A percentile compares a stretch with the other conserved stretches of the same genome.
Evolutionary conservation across 2,329 filamentous ascomycete genomes (phyloP).

Genomic region (Aotearoamyces nothofagi): DNA sequence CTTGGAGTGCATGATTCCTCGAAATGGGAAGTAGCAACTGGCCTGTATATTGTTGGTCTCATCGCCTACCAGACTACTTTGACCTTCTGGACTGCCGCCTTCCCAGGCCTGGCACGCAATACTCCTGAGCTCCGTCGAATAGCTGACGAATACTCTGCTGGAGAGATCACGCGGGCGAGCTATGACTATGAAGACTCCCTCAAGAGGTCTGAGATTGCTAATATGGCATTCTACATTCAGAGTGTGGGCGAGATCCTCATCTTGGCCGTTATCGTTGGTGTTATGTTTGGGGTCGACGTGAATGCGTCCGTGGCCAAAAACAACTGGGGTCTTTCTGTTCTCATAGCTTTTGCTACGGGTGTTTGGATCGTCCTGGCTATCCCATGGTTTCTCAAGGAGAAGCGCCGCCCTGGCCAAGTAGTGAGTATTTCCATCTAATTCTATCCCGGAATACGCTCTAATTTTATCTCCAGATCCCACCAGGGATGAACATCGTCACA

Average conservation of each 20-base stretch:
- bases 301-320: slow-evolving; percentile 43
- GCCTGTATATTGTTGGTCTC: slow-evolving; percentile 49
- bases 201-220: slow-evolving; percentile 48
- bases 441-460: no score
- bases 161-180: slow-evolving; percentile 38
- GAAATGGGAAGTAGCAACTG: slow-evolving; percentile 44
- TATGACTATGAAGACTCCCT: slow-evolving; percentile 46
- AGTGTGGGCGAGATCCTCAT: slow-evolving; percentile 46
- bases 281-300: slow-evolving; percentile 45
- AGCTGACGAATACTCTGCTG: slow-evolving; percentile 31
- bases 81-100: slow-evolving; percentile 55
- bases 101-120: slow-evolving; percentile 40
- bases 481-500: slow-evolving; percentile 30
- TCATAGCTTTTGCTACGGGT: slow-evolving; percentile 49
- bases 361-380: slow-evolving; percentile 48
- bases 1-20: slow-evolving; percentile 43
- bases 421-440: slow-evolving; percentile 14
- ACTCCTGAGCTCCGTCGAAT: slow-evolving; percentile 31
- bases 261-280: slow-evolving; percentile 47
- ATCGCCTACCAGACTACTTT: slow-evolving; percentile 52
- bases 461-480: slow-evolving; percentile 22
- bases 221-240: slow-evolving; percentile 48
- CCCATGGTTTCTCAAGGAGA: slow-evolving; percentile 53
- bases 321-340: slow-evolving; percentile 49
- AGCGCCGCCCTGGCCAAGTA: slow-evolving; percentile 42